Evolutionary conservation across 164 flowering plant species (phyloP).

Genomic region (grape (Vitis vinifera)): ASM3070453v1 NC_081816.1:18965501-18966000

Average conservation of each 20-base stretch:
- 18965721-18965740: constrained; percentile 31
- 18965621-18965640: background rate
- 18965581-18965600: background rate
- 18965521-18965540: background rate
- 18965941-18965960: no score
- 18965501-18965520: no score
- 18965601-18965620: background rate
- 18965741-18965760: constrained; percentile 93
- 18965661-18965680: background rate
- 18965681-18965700: background rate
- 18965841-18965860: background rate
- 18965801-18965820: constrained; percentile 86
- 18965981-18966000: constrained; percentile 1
- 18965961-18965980: background rate
- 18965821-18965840: constrained; percentile 83
- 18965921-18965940: no score
- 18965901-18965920: no score
- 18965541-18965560: background rate
- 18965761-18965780: constrained; percentile 77
- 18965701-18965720: background rate
- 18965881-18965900: background rate
- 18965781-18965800: constrained; percentile 90
- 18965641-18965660: background rate
- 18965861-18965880: background rate
- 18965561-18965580: background rate